Conservation (phyloP, 2,329 filamentous ascomycete genomes). For the Pseudocercospora crystallina region DNA sequence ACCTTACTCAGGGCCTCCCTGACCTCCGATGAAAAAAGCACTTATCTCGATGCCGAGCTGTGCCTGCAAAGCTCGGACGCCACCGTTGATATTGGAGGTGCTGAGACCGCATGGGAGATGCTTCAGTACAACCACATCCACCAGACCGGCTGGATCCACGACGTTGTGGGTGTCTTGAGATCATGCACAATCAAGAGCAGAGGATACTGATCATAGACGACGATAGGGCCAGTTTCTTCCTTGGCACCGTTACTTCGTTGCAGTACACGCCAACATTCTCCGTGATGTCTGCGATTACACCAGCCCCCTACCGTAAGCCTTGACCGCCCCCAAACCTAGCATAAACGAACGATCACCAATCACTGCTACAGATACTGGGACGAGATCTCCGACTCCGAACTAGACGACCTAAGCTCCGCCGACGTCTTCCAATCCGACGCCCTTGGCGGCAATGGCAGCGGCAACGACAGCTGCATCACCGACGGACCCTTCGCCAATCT, state of each 20-base stretch:
- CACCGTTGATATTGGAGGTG: constrained; percentile 19
- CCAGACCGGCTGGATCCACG: constrained; percentile 16
- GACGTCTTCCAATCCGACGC: constrained; percentile 19
- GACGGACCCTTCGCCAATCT: not conserved
- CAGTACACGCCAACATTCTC: constrained; percentile 44
- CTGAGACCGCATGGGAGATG: constrained; percentile 23
- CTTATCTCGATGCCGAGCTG: constrained; percentile 4
- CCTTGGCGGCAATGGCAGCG: constrained; percentile 18
- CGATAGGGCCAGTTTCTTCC: too few relatives aligned
- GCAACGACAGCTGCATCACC: not conserved
- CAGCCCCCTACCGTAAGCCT: constrained; percentile 25
- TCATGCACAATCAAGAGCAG: too few relatives aligned
- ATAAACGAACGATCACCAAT: too few relatives aligned
- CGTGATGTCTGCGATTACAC: constrained; percentile 44
- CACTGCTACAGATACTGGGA: too few relatives aligned
- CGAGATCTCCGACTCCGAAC: constrained; percentile 18
- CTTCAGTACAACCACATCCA: constrained; percentile 2
- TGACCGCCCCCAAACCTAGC: too few relatives aligned
- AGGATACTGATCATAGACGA: too few relatives aligned
- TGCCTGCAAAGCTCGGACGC: constrained; percentile 15
- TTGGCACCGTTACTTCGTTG: constrained; percentile 45
- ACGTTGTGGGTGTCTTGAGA: constrained; percentile 19
- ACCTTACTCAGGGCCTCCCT: not conserved
- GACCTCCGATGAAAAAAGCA: not conserved
- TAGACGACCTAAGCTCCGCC: constrained; percentile 14